phyloP scores from a whole-genome alignment of 2,329 filamentous ascomycete genomes.

The Magnaporthiopsis rhizophila region DNA sequence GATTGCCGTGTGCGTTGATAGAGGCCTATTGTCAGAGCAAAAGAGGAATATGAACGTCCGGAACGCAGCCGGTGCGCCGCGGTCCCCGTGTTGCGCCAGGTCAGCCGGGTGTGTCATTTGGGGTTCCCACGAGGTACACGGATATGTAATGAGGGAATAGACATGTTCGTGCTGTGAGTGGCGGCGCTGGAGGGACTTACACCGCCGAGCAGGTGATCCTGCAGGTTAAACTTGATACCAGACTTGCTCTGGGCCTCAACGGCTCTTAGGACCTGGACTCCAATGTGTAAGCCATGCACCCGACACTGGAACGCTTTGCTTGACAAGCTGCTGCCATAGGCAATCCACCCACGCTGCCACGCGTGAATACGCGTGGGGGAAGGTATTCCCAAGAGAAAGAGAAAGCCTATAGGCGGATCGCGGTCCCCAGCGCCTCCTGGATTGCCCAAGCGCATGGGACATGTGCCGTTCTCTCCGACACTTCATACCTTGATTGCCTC shows the following conservation, averaged over 20 bases:
- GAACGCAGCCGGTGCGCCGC: not conserved
- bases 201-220: conserved; percentile 84
- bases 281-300: not conserved
- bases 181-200: conserved; percentile 48
- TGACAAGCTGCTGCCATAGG: not conserved
- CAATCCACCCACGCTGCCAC: not conserved
- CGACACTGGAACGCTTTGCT: not conserved
- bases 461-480: not conserved
- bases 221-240: conserved; percentile 73
- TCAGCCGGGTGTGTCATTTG: not conserved
- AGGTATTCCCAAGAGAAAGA: not conserved
- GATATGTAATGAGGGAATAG: too few species aligned
- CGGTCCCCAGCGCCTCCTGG: not conserved
- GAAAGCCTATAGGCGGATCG: not conserved
- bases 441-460: not conserved
- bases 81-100: not conserved
- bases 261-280: conserved; percentile 61
- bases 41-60: not conserved
- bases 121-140: not conserved
- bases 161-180: not conserved
- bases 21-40: conserved; percentile 53
- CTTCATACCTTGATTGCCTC: conserved; percentile 72
- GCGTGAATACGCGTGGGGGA: not conserved
- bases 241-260: conserved; percentile 65
- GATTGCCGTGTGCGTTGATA: conserved; percentile 71